Percentiles rank a stretch among this genome's conserved stretches.
phyloP scores from a whole-genome alignment of 2,329 filamentous ascomycete genomes.

The Xylaria multiplex region DNA sequence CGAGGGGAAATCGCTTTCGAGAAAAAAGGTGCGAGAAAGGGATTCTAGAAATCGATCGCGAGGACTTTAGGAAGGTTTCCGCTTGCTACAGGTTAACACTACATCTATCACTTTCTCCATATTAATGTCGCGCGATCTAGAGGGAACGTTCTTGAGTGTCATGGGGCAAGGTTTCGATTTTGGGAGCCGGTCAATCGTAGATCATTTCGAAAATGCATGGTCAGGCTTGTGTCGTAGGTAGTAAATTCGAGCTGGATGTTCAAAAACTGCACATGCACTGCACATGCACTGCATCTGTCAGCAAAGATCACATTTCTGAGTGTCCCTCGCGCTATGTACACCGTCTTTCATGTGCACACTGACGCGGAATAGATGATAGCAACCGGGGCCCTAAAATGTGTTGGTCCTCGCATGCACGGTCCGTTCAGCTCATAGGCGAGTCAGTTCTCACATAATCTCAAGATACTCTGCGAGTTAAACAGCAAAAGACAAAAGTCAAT shows the following conservation, averaged over 20 bases:
- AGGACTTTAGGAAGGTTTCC: not conserved
- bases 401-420: no score
- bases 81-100: no score
- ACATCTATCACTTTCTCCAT: not conserved
- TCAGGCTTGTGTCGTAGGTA: not conserved
- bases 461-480: no score
- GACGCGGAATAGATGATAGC: no score
- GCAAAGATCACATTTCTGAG: not conserved
- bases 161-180: no score
- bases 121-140: not conserved
- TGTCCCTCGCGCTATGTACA: no score
- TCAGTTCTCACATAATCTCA: no score
- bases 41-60: not conserved
- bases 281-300: not conserved
- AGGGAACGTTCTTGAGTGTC: not conserved
- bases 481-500: no score
- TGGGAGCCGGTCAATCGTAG: not conserved
- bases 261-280: not conserved
- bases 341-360: no score
- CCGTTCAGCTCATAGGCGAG: no score
- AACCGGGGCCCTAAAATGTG: no score
- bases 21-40: slow-evolving; percentile 3
- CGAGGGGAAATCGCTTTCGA: slow-evolving; percentile 13
- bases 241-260: not conserved
- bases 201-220: not conserved